A percentile compares a stretch with the other conserved stretches of the same genome.
phyloP scores from a whole-genome alignment of 2,329 filamentous ascomycete species.

The Exserohilum turcica region DNA sequence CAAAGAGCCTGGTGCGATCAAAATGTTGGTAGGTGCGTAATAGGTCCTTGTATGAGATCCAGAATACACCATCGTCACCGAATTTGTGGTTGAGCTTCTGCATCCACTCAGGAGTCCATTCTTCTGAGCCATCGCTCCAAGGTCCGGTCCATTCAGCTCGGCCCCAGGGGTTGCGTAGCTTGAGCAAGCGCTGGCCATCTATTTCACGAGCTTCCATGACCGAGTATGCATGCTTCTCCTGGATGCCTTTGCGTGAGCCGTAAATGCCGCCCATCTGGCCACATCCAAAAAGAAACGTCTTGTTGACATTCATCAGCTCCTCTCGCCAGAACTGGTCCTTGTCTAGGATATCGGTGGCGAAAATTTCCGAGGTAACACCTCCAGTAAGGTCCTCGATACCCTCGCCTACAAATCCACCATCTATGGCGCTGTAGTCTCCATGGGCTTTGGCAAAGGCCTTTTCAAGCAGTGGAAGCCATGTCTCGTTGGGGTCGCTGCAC shows the following conservation, averaged over 20 bases:
- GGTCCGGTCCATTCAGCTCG: slow-evolving; percentile 79
- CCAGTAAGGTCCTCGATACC: slow-evolving; percentile 66
- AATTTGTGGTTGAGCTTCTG: slow-evolving; percentile 73
- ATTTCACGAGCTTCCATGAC: slow-evolving; percentile 65
- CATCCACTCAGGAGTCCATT: slow-evolving; percentile 84
- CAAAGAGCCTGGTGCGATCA: slow-evolving; percentile 65
- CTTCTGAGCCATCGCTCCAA: slow-evolving; percentile 81
- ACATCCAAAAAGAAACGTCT: slow-evolving; percentile 79
- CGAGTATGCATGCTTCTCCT: slow-evolving; percentile 61
- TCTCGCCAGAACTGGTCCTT: slow-evolving; percentile 83
- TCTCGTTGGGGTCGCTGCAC: slow-evolving; percentile 76
- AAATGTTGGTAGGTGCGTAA: slow-evolving; percentile 64
- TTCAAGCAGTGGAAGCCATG: slow-evolving; percentile 79
- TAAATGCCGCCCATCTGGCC: slow-evolving; percentile 68
- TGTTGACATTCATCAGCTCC: slow-evolving; percentile 78
- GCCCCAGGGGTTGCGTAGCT: slow-evolving; percentile 76
- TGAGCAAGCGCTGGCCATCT: slow-evolving; percentile 59
- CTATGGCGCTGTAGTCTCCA: slow-evolving; percentile 76
- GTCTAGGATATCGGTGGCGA: slow-evolving; percentile 73
- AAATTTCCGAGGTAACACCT: slow-evolving; percentile 71
- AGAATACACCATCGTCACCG: slow-evolving; percentile 73
- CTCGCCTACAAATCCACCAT: slow-evolving; percentile 73
- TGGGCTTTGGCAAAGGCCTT: slow-evolving; percentile 87
- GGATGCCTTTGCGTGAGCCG: slow-evolving; percentile 57
- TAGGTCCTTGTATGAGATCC: slow-evolving; percentile 65